Evolutionary conservation across 371 early-diverging fungal species (phyloP).

Genomic region (Syncephalis fuscata): DNA sequence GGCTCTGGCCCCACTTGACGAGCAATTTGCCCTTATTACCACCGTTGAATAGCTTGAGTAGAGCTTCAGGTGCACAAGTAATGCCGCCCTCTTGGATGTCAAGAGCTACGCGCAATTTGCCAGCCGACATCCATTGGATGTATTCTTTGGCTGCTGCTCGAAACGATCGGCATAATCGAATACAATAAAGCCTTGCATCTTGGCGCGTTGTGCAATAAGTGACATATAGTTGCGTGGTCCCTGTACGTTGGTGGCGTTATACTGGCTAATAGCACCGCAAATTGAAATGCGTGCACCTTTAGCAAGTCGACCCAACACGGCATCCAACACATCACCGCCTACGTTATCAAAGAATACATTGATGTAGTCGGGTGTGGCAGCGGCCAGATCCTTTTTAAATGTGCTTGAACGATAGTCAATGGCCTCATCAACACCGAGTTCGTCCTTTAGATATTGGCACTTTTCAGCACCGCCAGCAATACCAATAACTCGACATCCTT

Average conservation of each 20-base stretch:
- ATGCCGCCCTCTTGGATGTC: conserved; percentile 47
- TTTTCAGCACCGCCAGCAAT: conserved; percentile 55
- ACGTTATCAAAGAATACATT: conserved; percentile 60
- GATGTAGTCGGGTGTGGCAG: conserved; percentile 42
- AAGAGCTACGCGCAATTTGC: conserved; percentile 46
- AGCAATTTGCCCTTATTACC: conserved; percentile 76
- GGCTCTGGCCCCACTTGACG: conserved; percentile 21
- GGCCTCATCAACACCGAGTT: conserved; percentile 43
- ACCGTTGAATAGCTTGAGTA: conserved; percentile 58
- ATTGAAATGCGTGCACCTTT: conserved; percentile 35
- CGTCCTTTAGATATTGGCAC: conserved; percentile 32
- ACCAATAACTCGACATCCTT: conserved; percentile 44
- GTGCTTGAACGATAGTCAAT: conserved; percentile 43
- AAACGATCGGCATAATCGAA: conserved; percentile 29
- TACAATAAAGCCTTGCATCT: conserved; percentile 52
- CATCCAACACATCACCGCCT: conserved; percentile 56
- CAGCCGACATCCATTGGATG: conserved; percentile 38
- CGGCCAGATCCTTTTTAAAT: conserved; percentile 17
- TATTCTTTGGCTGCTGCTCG: conserved; percentile 36
- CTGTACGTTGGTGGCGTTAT: conserved; percentile 21
- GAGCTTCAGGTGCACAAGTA: conserved; percentile 59
- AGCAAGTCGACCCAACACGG: conserved; percentile 30
- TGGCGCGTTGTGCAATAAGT: conserved; percentile 22
- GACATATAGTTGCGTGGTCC: conserved; percentile 13
- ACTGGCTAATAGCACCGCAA: conserved; percentile 58